Conservation (phyloP, 2,329 filamentous ascomycete species). For the Calycina herbarum region DNA sequence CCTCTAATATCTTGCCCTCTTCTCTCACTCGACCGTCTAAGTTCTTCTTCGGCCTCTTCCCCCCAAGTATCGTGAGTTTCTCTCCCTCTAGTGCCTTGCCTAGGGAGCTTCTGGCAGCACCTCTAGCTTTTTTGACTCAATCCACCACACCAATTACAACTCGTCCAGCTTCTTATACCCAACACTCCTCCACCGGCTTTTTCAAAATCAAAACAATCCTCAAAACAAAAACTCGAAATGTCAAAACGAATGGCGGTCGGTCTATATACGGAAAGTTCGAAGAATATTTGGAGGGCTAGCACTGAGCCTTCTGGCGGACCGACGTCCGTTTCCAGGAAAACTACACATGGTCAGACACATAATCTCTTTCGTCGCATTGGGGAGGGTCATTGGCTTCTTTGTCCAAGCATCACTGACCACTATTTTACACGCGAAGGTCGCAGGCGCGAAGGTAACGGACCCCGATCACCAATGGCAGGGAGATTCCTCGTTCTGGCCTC, state of each 20-base stretch:
- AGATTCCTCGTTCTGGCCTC: slow-evolving; percentile 19
- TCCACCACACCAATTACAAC: slow-evolving; percentile 1
- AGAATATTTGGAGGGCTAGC: slow-evolving; percentile 5
- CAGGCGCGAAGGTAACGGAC: slow-evolving; percentile 27
- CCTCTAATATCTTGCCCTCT: background rate
- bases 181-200: background rate
- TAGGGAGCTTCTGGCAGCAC: background rate
- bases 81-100: background rate
- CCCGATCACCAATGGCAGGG: slow-evolving; percentile 29
- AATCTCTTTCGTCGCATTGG: slow-evolving; percentile 9
- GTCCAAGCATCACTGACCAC: slow-evolving; percentile 35
- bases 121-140: background rate
- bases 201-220: background rate
- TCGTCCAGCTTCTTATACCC: background rate
- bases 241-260: slow-evolving; percentile 11
- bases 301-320: slow-evolving; percentile 6
- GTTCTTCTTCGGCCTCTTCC: background rate
- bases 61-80: background rate
- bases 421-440: slow-evolving; percentile 35
- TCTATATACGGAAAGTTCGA: slow-evolving; percentile 11
- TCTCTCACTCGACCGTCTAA: background rate
- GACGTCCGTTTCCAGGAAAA: slow-evolving; percentile 22
- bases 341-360: slow-evolving; percentile 27
- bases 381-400: slow-evolving; percentile 13
- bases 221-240: slow-evolving; percentile 5